Base-by-base conservation (phyloP, 2,329 filamentous ascomycete genomes). In the Aspergillus novoparasiticus region DNA sequence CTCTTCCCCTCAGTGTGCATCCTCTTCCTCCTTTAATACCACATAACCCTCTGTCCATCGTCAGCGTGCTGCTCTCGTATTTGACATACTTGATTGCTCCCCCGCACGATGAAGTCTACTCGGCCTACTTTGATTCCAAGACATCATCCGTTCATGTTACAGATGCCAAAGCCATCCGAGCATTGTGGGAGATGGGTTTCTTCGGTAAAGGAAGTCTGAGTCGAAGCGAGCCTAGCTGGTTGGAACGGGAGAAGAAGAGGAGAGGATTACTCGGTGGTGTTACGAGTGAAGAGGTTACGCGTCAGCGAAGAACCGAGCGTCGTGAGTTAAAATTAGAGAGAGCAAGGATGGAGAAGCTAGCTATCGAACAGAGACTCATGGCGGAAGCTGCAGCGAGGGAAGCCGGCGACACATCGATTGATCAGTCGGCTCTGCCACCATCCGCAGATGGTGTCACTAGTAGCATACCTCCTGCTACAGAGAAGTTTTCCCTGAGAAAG, bases 111-210 rank as follows among this genome's bases (percentile, higher is more conserved):
- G 80, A 86, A 43, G 80, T 88, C 48, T 90, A 95, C 74, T 81
- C 86, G 56, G 94, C 90, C 57, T 86, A 90, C 68, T 97, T 94
- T 84, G 94, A 93, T n/a, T 79, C 86, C 1, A 87, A 90, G 61
- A 96, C 93, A 4, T 87, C 89, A 34, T 95, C 93, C 0, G 86
- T 99, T 19, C 92, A 97, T 74, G 85, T 99, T 61, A 92, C 88
- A 21, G 90, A 97, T 75, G 83, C 88, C 30, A 83, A 84, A 60
- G 89, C 92, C 4, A 89, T 96, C 66, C 85, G 90, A 60, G 92
- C 90, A 1, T 79, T 99, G 28, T 99, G 96, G 95, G 92, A 97
- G 78, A 92, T 96, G 81, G 95, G 95, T 6, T 99, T 99, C 79
- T 99, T 94, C 78, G 96, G 96, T 55, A 97, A 97, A 78, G 95